These are phyloP conservation scores for Alternaria brassicae DNA, from an alignment of 2,329 filamentous ascomycete genomes.

Conservation along the genomic window DNA sequence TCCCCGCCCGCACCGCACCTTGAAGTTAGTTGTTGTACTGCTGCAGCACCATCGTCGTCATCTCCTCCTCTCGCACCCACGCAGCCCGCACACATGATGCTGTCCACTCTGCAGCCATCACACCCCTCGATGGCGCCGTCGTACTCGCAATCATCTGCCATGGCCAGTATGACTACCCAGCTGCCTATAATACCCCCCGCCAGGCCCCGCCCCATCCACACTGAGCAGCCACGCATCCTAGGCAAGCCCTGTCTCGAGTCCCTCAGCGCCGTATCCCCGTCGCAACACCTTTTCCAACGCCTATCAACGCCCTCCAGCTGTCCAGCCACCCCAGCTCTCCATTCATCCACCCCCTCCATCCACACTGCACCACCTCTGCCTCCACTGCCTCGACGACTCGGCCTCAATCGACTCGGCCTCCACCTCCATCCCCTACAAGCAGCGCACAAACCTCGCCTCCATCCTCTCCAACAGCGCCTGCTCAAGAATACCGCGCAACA, in stretches of 20 bases:
- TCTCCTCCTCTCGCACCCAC: slow-evolving; percentile 8
- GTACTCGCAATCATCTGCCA: slow-evolving; percentile 39
- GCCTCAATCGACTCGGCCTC: slow-evolving; percentile 50
- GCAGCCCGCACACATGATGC: slow-evolving; percentile 41
- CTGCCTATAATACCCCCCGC: slow-evolving; percentile 54
- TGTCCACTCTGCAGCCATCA: slow-evolving; percentile 42
- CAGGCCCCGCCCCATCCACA: slow-evolving; percentile 60
- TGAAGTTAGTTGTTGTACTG: too few species aligned
- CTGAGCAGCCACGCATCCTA: slow-evolving; percentile 58
- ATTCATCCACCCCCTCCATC: slow-evolving; percentile 38
- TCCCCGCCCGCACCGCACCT: too few species aligned
- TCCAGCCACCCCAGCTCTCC: slow-evolving; percentile 39
- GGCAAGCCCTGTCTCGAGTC: slow-evolving; percentile 63
- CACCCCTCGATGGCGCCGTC: slow-evolving; percentile 38
- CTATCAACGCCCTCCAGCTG: slow-evolving; percentile 55
- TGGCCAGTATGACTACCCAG: slow-evolving; percentile 53
- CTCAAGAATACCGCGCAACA: slow-evolving; percentile 47
- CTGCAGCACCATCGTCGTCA: slow-evolving; percentile 6
- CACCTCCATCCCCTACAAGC: slow-evolving; percentile 54
- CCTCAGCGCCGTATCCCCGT: slow-evolving; percentile 63
- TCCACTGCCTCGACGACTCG: slow-evolving; percentile 52
- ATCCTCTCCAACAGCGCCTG: slow-evolving; percentile 56
- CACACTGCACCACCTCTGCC: slow-evolving; percentile 47
- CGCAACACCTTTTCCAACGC: slow-evolving; percentile 69
- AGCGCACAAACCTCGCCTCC: slow-evolving; percentile 55